Evolutionary conservation across 768 basidiomycete genomes (phyloP).

Genomic region (Boletus sp.): DNA sequence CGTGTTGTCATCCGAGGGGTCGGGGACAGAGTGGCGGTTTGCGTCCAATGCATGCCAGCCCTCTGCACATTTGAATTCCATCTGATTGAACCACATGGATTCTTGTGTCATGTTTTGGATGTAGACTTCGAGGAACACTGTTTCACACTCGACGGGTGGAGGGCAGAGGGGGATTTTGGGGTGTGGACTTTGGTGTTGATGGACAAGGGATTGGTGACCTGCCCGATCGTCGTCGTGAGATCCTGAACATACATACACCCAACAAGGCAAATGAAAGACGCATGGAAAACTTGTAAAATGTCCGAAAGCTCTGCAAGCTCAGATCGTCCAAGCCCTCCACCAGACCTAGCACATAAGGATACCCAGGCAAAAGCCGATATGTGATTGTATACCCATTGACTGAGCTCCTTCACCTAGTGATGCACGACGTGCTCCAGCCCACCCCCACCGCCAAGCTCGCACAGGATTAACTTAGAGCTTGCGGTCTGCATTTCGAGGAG

Average conservation of each 20-base stretch:
- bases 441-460: too few relatives aligned
- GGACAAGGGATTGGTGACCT: conserved; percentile 93
- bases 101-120: conserved; percentile 84
- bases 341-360: conserved; percentile 45
- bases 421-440: too few relatives aligned
- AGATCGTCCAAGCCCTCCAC: conserved; percentile 53
- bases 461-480: conserved; percentile 64
- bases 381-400: too few relatives aligned
- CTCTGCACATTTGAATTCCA: conserved; percentile 78
- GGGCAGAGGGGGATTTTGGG: conserved; percentile 69
- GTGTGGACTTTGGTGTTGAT: conserved; percentile 93
- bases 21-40: too few relatives aligned
- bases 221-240: neutral
- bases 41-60: too few relatives aligned
- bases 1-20: too few relatives aligned
- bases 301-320: conserved; percentile 68
- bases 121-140: conserved; percentile 89
- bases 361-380: too few relatives aligned
- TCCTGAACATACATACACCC: neutral
- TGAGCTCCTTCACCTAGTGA: too few relatives aligned
- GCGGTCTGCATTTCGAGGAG: conserved; percentile 86
- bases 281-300: conserved; percentile 91
- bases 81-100: conserved; percentile 76
- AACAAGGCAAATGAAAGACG: conserved; percentile 39
- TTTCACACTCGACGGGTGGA: conserved; percentile 67